Conservation (phyloP, 768 basidiomycete species). For the Mycena amicta region DNA sequence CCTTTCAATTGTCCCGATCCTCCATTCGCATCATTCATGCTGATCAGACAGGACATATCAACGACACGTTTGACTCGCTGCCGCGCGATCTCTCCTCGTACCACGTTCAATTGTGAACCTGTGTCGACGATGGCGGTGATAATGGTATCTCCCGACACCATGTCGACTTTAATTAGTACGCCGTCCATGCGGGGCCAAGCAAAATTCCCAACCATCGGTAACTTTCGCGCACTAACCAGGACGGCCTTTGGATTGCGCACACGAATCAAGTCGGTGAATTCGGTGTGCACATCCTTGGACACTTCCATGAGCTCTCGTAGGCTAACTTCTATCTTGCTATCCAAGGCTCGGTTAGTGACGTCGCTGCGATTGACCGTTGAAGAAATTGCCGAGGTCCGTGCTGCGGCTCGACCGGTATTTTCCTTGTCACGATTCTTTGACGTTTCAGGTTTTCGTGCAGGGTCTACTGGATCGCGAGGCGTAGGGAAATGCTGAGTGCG, state of each 20-base stretch:
- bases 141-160: background rate
- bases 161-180: background rate
- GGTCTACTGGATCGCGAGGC: background rate
- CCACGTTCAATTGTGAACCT: background rate
- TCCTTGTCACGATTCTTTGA: background rate
- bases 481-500: background rate
- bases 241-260: background rate
- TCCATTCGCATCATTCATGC: slow-evolving; percentile 16
- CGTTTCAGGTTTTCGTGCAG: background rate
- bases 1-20: slow-evolving; percentile 12
- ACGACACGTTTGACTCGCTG: background rate
- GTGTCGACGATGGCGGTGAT: background rate
- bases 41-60: background rate
- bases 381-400: background rate
- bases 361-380: background rate
- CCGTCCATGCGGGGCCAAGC: background rate
- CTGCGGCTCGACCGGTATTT: background rate
- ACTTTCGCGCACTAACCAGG: background rate
- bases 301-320: no score
- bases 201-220: background rate
- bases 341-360: background rate
- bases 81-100: background rate
- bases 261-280: no score
- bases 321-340: no score
- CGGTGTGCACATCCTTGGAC: no score